Evolutionary conservation across 2,329 filamentous ascomycete genomes (phyloP), one percentile per base, ranked within the genome.

Genomic region (Aotearoamyces nothofagi): DNA sequence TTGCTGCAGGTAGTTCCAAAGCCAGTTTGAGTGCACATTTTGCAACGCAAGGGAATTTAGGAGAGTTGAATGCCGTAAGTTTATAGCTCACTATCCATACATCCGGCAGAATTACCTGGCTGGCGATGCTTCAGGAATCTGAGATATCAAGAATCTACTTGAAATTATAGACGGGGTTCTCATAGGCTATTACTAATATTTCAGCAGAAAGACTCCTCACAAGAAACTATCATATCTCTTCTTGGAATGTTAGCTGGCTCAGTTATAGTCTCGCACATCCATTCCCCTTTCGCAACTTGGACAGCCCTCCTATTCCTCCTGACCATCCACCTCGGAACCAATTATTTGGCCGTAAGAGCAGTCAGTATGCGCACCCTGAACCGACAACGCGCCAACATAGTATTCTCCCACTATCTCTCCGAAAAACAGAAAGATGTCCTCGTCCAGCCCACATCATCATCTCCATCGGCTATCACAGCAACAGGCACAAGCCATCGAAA

Each of bases 1-100:
- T 96, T 4, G 81, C 87, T 0, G 87, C 83, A 1, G 83, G 80
- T 9, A 84, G 82, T 31, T 79, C 81, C 38, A 96, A 96, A 53
- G 87, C 87, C 2, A 86, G 79, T 36, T 56, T 98, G 41, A 90
- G 81, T 47, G 79, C 82, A 8, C 90, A 98, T 54, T 96, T 98
- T 59, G 84, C 87, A 6, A 71, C 64, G 40, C 73, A 74, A 47
- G 81, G 83, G 20, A 96, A 94, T 50, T 56, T 96, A 24, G 87
- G 82, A 2, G 87, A 96, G 52, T 63, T 98, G 32, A 96, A 94
- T 55, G 86, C 87, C 32, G 67, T 71, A 45, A 47, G 64, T 59
- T 5, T 19, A 24, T 15, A n/a, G n/a, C n/a, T n/a, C n/a, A n/a
- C n/a, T n/a, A n/a, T n/a, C n/a, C n/a, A n/a, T n/a, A n/a, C n/a